phyloP scores from a whole-genome alignment of 1,284 basidiomycete species.

The Acaromyces ingoldii region DNA sequence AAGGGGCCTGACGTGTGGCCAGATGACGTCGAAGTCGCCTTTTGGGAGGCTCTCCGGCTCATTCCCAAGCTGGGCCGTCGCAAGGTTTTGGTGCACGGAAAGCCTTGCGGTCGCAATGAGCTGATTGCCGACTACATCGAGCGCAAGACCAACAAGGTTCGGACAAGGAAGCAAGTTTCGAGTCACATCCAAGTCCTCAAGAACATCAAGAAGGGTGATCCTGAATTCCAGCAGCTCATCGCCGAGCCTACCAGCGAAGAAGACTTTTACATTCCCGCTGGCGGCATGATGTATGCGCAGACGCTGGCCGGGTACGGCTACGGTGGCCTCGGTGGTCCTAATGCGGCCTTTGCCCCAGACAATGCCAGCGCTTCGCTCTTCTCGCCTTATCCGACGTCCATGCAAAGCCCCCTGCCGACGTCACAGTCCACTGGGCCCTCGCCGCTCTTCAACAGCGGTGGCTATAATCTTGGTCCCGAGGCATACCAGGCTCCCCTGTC shows the following conservation, averaged over 20 bases:
- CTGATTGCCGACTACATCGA: constrained; percentile 57
- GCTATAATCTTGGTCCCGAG: constrained; percentile 11
- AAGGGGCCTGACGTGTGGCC: constrained; percentile 54
- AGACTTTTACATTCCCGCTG: constrained; percentile 51
- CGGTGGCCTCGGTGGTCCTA: constrained; percentile 37
- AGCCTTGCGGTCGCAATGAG: constrained; percentile 57
- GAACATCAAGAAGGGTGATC: constrained; percentile 50
- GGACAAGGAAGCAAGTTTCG: constrained; percentile 51
- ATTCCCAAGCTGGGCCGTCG: constrained; percentile 55
- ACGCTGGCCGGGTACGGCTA: constrained; percentile 47
- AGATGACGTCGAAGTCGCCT: constrained; percentile 53
- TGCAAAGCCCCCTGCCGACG: constrained; percentile 12
- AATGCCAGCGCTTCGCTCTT: constrained; percentile 18
- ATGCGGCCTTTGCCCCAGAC: constrained; percentile 26
- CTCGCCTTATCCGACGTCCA: constrained; percentile 35
- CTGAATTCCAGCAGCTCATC: constrained; percentile 50
- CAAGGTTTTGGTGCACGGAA: constrained; percentile 56
- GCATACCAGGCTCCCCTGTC: no score
- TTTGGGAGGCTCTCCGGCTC: constrained; percentile 52
- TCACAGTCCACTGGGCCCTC: background rate
- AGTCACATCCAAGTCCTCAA: constrained; percentile 52
- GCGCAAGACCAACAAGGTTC: constrained; percentile 52
- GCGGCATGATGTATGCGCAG: constrained; percentile 50
- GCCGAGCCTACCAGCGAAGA: constrained; percentile 47
- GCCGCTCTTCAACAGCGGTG: background rate